These are phyloP conservation scores for Fusarium mangiferae DNA, from an alignment of 2,329 filamentous ascomycete genomes.

Conservation along the genomic window DNA sequence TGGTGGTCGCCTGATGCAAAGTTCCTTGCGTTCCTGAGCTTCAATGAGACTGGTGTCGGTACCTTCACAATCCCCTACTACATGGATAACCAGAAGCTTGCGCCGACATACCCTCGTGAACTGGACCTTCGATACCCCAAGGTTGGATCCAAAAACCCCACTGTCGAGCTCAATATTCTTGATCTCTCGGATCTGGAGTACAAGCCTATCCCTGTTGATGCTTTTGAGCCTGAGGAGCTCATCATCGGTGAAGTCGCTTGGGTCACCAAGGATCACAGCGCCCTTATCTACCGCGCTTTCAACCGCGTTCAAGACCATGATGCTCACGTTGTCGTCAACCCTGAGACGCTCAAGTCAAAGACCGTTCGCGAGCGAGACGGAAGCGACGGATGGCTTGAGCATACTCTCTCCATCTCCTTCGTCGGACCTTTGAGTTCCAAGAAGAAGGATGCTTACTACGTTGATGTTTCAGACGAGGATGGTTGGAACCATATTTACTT, in stretches of 20 bases:
- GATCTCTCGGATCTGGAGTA: slow-evolving; percentile 59
- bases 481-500: slow-evolving; percentile 78
- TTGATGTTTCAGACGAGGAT: slow-evolving; percentile 73
- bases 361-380: slow-evolving; percentile 68
- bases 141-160: slow-evolving; percentile 74
- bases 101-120: slow-evolving; percentile 70
- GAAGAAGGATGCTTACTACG: slow-evolving; percentile 62
- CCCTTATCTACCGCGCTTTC: slow-evolving; percentile 71
- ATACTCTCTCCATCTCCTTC: slow-evolving; percentile 65
- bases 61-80: slow-evolving; percentile 75
- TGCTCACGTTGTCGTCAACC: slow-evolving; percentile 69
- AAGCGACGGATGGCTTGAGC: slow-evolving; percentile 70
- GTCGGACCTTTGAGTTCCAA: slow-evolving; percentile 57
- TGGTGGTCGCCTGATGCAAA: slow-evolving; percentile 94
- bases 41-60: slow-evolving; percentile 79
- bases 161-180: slow-evolving; percentile 69
- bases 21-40: slow-evolving; percentile 87
- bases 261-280: slow-evolving; percentile 70
- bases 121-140: slow-evolving; percentile 75
- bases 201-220: slow-evolving; percentile 61
- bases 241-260: slow-evolving; percentile 76
- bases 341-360: slow-evolving; percentile 56
- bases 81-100: slow-evolving; percentile 66
- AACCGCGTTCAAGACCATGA: slow-evolving; percentile 75
- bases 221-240: slow-evolving; percentile 68